These are phyloP conservation scores for Babesia ovata DNA, from an alignment of 169 alveolate genomes.

Conservation along the genomic window DNA sequence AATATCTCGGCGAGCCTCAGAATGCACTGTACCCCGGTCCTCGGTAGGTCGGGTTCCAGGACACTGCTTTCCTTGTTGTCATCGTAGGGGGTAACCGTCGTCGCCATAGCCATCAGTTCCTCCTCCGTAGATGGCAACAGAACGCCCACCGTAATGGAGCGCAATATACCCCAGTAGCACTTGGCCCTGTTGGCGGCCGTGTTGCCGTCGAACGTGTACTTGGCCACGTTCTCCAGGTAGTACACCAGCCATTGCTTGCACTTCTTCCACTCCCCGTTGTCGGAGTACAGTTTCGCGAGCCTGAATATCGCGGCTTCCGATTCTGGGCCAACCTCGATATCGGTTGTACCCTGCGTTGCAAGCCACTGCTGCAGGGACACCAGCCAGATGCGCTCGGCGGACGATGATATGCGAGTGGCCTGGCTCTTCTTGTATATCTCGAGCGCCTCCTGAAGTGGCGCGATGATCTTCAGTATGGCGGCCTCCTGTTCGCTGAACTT, in stretches of 20 bases:
- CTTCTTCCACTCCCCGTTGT: slow-evolving; percentile 73
- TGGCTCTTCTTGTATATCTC: slow-evolving; percentile 69
- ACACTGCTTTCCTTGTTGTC: slow-evolving; percentile 62
- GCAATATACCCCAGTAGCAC: slow-evolving; percentile 81
- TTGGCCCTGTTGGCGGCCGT: slow-evolving; percentile 69
- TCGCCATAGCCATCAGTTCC: slow-evolving; percentile 51
- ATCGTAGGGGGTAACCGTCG: slow-evolving; percentile 53
- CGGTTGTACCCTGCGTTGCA: slow-evolving; percentile 46
- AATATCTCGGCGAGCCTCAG: slow-evolving; percentile 66
- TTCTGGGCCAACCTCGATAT: slow-evolving; percentile 53
- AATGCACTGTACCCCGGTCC: slow-evolving; percentile 72
- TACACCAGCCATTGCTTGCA: slow-evolving; percentile 72
- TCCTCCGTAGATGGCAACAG: slow-evolving; percentile 57
- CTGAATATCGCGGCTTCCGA: slow-evolving; percentile 69
- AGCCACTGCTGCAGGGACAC: slow-evolving; percentile 75
- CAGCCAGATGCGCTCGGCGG: slow-evolving; percentile 71
- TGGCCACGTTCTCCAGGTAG: slow-evolving; percentile 73
- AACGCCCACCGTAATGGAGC: slow-evolving; percentile 68
- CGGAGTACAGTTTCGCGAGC: slow-evolving; percentile 74
- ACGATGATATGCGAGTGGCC: slow-evolving; percentile 66
- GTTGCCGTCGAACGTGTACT: slow-evolving; percentile 72
- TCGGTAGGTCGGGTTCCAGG: slow-evolving; percentile 68
- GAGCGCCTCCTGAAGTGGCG: slow-evolving; percentile 72
- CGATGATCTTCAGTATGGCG: slow-evolving; percentile 47
- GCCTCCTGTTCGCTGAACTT: slow-evolving; percentile 55